phyloP scores from a whole-genome alignment of 345 rosid genomes.

The Lumnitzera racemosa region DNA sequence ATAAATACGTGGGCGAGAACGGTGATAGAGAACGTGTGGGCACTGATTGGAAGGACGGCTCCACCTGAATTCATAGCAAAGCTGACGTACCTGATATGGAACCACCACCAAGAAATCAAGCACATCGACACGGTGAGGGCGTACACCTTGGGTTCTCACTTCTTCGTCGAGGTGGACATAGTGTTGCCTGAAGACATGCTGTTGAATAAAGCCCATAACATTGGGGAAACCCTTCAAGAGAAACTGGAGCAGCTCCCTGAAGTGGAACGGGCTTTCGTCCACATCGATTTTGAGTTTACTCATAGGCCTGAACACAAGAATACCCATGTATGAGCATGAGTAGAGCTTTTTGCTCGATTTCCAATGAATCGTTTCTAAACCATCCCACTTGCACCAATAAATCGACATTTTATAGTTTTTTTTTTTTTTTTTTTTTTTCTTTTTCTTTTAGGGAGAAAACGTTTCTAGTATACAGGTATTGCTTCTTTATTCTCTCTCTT shows the following conservation, averaged over 20 bases:
- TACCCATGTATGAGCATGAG: constrained; percentile 14
- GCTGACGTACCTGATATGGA: constrained; percentile 74
- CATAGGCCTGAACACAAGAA: constrained; percentile 70
- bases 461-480: too few relatives aligned
- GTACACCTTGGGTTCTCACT: constrained; percentile 72
- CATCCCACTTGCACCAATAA: too few relatives aligned
- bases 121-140: constrained; percentile 81
- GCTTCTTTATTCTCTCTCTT: too few relatives aligned
- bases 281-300: constrained; percentile 74
- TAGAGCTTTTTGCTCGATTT: too few relatives aligned
- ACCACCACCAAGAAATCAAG: constrained; percentile 63
- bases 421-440: too few relatives aligned
- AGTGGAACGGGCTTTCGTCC: constrained; percentile 82
- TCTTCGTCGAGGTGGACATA: constrained; percentile 81
- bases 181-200: constrained; percentile 68
- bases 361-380: too few relatives aligned
- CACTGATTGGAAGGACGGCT: constrained; percentile 63
- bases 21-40: constrained; percentile 63
- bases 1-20: constrained; percentile 69
- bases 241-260: constrained; percentile 79
- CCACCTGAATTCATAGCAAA: constrained; percentile 79
- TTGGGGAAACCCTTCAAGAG: constrained; percentile 78
- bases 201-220: constrained; percentile 61
- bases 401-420: too few relatives aligned
- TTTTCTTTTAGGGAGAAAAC: too few relatives aligned